These are phyloP conservation scores for Ceratonia siliqua DNA, from an alignment of 306 rosid genomes.

Conservation along the genomic window DNA sequence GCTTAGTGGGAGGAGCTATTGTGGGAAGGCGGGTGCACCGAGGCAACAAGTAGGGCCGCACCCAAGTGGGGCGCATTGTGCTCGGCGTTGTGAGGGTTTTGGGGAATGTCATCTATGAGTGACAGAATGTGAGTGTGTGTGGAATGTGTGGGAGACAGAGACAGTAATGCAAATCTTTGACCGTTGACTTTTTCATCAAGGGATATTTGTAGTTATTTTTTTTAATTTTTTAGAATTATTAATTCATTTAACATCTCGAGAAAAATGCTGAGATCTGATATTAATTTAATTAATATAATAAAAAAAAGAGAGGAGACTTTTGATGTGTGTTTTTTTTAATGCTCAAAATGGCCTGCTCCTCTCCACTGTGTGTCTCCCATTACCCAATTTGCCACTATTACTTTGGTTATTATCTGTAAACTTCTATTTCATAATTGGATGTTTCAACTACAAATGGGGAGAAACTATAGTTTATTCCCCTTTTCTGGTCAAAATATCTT, in stretches of 20 bases:
- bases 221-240: neutral
- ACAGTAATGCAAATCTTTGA: constrained; percentile 79
- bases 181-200: constrained; percentile 54
- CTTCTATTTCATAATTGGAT: constrained; percentile 39
- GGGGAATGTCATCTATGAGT: constrained; percentile 59
- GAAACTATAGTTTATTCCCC: constrained; percentile 28
- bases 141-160: constrained; percentile 66
- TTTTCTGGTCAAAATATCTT: constrained; percentile 39
- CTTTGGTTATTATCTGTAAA: constrained; percentile 32
- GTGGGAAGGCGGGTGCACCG: constrained; percentile 58
- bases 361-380: constrained; percentile 54
- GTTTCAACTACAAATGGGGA: constrained; percentile 32
- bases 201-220: neutral
- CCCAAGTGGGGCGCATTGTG: constrained; percentile 61
- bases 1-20: constrained; percentile 31
- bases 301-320: neutral
- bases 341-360: constrained; percentile 36
- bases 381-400: constrained; percentile 45
- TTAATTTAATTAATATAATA: constrained; percentile 19
- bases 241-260: constrained; percentile 78
- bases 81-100: constrained; percentile 68
- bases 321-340: constrained; percentile 33
- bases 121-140: constrained; percentile 36
- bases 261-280: constrained; percentile 42
- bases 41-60: constrained; percentile 67